Percentiles rank a stretch among this genome's conserved stretches.
These are phyloP conservation scores for Porogramme epimiltina DNA, from an alignment of 1,284 basidiomycete species.

Conservation along the genomic window DNA sequence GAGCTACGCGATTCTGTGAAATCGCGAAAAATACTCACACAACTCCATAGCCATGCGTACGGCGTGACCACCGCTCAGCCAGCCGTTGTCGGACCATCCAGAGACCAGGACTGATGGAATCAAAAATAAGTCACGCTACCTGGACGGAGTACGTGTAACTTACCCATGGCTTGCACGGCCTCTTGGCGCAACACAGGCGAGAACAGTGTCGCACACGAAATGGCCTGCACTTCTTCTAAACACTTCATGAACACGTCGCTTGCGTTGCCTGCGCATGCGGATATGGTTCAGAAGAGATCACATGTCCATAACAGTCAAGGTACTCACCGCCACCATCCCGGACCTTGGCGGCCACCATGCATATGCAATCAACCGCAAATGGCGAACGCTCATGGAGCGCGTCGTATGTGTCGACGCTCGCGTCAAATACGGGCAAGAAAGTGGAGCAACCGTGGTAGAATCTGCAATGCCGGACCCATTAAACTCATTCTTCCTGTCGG, in stretches of 20 bases:
- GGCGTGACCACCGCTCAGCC: conserved; percentile 89
- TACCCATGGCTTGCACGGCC: conserved; percentile 89
- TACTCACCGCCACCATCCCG: conserved; percentile 81
- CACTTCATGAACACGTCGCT: conserved; percentile 69
- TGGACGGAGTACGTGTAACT: conserved; percentile 26
- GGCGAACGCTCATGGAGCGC: conserved; percentile 79
- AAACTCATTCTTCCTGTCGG: conserved; percentile 11
- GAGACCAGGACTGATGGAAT: conserved; percentile 70
- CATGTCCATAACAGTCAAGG: not conserved
- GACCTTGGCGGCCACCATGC: conserved; percentile 87
- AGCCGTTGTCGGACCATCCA: conserved; percentile 90
- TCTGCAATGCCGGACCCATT: conserved; percentile 37
- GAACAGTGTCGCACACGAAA: conserved; percentile 85
- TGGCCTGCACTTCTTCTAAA: conserved; percentile 80
- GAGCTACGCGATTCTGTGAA: not conserved
- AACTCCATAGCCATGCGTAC: conserved; percentile 93
- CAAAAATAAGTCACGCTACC: conserved; percentile 12
- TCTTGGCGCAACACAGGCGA: conserved; percentile 81
- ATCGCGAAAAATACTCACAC: conserved; percentile 49
- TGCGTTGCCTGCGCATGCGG: conserved; percentile 46
- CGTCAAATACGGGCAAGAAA: conserved; percentile 87
- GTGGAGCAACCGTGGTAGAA: conserved; percentile 89
- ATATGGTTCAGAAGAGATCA: not conserved
- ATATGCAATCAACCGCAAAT: conserved; percentile 84
- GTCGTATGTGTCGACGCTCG: conserved; percentile 77